Conservation (phyloP, 352 stramenopile species). For the Bremia lactucae region DNA sequence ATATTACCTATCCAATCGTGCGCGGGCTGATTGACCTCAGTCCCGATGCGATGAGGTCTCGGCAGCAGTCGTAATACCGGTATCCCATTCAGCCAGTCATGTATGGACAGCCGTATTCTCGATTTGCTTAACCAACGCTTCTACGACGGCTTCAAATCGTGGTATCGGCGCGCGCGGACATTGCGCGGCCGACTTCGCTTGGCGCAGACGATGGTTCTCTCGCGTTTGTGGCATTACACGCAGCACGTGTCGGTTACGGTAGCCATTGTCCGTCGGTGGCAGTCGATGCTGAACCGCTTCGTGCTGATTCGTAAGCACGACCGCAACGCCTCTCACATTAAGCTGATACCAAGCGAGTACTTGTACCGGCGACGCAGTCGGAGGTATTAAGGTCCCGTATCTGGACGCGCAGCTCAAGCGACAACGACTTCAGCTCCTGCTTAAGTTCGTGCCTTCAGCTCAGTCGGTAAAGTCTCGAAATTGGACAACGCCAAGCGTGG, state of each 20-base stretch:
- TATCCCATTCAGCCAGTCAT: background rate
- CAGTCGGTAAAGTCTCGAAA: background rate
- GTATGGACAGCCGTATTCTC: background rate
- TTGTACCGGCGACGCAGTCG: background rate
- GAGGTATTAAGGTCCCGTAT: background rate
- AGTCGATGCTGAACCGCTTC: background rate
- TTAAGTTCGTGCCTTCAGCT: background rate
- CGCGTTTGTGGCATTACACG: background rate
- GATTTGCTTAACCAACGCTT: background rate
- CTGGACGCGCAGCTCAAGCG: background rate
- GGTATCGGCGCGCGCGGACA: background rate
- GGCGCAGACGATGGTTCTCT: background rate
- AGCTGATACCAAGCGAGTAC: background rate
- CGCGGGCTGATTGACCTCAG: background rate
- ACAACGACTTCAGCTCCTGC: background rate
- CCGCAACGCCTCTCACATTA: background rate
- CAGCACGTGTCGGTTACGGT: background rate
- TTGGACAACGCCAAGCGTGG: background rate
- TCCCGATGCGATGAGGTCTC: background rate
- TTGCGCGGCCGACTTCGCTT: background rate
- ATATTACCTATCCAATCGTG: background rate
- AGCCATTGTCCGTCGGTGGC: background rate
- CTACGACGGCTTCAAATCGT: background rate
- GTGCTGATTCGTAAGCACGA: background rate
- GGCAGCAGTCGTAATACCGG: background rate